phyloP scores from a whole-genome alignment of 345 rosid genomes.

The Pistacia vera region DNA sequence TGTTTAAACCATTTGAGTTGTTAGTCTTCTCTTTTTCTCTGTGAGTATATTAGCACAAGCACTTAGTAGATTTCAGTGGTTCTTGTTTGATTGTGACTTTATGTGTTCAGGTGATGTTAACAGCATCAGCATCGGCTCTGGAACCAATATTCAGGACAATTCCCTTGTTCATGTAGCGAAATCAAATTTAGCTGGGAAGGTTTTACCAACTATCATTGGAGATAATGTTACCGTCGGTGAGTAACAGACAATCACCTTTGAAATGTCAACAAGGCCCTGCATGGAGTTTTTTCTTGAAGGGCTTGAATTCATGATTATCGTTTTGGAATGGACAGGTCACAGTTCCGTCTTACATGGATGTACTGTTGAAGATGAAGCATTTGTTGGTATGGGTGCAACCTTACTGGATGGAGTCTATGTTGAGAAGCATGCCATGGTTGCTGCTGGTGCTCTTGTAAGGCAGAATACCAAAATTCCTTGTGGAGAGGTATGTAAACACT shows the following conservation, averaged over 20 bases:
- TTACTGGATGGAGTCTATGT: conserved; percentile 85
- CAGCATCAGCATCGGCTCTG: conserved; percentile 67
- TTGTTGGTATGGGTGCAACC: conserved; percentile 81
- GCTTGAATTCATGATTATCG: conserved; percentile 8
- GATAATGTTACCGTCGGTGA: conserved; percentile 82
- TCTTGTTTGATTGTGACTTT: conserved; percentile 13
- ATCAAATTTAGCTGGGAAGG: conserved; percentile 79
- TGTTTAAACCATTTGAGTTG: background rate
- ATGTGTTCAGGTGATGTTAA: conserved; percentile 68
- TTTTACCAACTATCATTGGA: conserved; percentile 73
- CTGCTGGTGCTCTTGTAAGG: conserved; percentile 92
- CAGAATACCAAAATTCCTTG: conserved; percentile 84
- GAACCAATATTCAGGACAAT: conserved; percentile 84
- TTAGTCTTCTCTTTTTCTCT: background rate
- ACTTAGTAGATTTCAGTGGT: background rate
- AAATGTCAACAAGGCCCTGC: background rate
- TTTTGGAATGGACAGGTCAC: conserved; percentile 58
- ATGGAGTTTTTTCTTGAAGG: background rate
- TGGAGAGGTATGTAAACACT: conserved; percentile 63
- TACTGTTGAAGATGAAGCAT: conserved; percentile 85
- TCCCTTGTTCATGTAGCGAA: conserved; percentile 86
- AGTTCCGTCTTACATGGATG: conserved; percentile 89
- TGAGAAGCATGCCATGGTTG: conserved; percentile 89
- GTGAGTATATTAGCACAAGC: background rate
- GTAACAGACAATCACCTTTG: background rate